Percentiles rank a stretch among this genome's conserved stretches.
phyloP scores from a whole-genome alignment of 2,329 filamentous ascomycete genomes.

The Hirsutella minnesotensis region DNA sequence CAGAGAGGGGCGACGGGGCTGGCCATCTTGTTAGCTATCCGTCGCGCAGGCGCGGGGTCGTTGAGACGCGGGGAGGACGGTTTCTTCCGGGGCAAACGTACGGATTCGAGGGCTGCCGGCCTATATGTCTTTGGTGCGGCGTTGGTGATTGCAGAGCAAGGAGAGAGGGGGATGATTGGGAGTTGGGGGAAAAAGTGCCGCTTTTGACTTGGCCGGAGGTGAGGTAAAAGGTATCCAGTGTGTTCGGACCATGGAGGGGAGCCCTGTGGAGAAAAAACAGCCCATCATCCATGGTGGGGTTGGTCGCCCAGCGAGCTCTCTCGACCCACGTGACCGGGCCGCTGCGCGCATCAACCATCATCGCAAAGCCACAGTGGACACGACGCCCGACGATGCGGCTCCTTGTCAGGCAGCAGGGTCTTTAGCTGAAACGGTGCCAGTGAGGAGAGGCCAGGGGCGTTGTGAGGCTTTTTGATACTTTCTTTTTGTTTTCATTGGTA shows the following conservation, averaged over 20 bases:
- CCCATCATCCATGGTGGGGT: constrained; percentile 18
- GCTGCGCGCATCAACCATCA: constrained; percentile 8
- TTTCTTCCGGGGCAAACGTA: background rate
- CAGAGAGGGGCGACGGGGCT: constrained; percentile 8
- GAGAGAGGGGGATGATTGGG: background rate
- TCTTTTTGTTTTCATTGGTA: background rate
- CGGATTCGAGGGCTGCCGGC: background rate
- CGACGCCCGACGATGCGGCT: background rate
- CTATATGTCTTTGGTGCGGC: background rate
- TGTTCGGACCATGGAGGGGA: constrained; percentile 8
- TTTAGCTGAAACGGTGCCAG: no score
- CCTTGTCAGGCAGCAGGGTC: background rate
- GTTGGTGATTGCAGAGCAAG: background rate
- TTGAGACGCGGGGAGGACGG: background rate
- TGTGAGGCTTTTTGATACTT: background rate
- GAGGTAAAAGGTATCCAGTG: background rate
- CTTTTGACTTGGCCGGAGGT: constrained; percentile 5
- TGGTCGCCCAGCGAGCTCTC: constrained; percentile 13
- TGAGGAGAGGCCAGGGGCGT: background rate
- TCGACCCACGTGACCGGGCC: constrained; percentile 17
- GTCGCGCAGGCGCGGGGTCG: background rate
- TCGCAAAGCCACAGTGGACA: background rate
- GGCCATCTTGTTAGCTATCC: constrained; percentile 13
- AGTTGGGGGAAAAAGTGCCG: constrained; percentile 4
- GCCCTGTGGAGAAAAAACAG: constrained; percentile 21